A percentile compares a stretch with the other conserved stretches of the same genome.
Conservation (phyloP, 805 yeast species). For the Saccharomycopsis oosterbeekiorum region DNA sequence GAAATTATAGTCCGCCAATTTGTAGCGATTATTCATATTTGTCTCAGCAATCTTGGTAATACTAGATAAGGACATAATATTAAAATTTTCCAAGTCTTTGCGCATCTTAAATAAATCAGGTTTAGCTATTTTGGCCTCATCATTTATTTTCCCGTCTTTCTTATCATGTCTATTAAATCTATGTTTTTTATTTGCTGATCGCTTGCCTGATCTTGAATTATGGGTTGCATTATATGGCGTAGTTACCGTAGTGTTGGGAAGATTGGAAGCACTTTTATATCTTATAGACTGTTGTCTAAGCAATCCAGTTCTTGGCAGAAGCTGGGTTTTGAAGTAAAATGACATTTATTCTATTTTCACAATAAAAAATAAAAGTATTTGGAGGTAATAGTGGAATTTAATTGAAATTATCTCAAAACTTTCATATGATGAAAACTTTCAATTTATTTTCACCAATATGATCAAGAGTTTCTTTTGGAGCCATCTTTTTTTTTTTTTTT, state of each 20-base stretch:
- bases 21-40: background rate
- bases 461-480: background rate
- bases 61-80: background rate
- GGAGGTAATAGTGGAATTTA: background rate
- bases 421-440: background rate
- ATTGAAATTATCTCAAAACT: background rate
- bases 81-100: conserved; percentile 9
- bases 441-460: background rate
- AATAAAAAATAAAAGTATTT: background rate
- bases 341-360: background rate
- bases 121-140: background rate
- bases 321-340: background rate
- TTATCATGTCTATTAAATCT: background rate
- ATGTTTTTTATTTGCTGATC: background rate
- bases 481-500: background rate
- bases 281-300: background rate
- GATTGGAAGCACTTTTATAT: background rate
- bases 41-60: background rate
- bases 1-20: background rate
- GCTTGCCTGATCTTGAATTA: background rate
- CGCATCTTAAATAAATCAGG: conserved; percentile 3
- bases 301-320: background rate
- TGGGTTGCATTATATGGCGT: background rate
- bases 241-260: background rate
- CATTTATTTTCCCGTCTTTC: background rate